Evolutionary conservation across 345 rosid species (phyloP), one percentile per base, ranked within the genome.

Genomic region (Draba incana): DNA sequence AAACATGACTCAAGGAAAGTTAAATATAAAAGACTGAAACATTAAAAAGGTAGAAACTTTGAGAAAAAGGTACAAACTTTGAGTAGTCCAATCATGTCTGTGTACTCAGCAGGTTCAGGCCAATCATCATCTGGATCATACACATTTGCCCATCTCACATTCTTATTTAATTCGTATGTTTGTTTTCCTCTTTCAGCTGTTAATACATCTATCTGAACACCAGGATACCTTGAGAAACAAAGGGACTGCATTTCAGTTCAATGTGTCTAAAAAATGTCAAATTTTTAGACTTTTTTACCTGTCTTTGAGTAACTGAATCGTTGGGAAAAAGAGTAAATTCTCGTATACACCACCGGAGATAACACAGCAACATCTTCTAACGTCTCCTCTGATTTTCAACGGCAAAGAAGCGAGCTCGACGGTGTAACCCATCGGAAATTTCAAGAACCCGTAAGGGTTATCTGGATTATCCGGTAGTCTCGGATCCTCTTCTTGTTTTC

Each of bases 291-390:
- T 20, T 20, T 2, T 24, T 52, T 33, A 88, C 90, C 98, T 87
- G 81, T 90, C 96, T 77, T 88, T 93, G 74, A 93, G 54, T 74
- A 93, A 46, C 82, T 93, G 97, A 50, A 90, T 90, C 9, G 79
- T 81, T 2, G 97, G 98, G 67, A 90, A 90, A 57, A 90, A 90
- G 66, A 93, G 85, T 73, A 90, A 35, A 74, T 85, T 93, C 75
- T 93, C 98, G 70, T 93, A 93, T 35, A 90, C 98, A 33, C 98
- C 97, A 37, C 97, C 96, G 27, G 97, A 83, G 65, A 93, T 50
- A 24, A 90, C 33, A 69, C 97, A 90, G 72, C 94, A 88, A 58
- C 98, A 93, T 47, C 96, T 78, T 81, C 98, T 75, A 48, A 90
- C 94, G 76, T 93, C 98, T 27, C 98, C 98, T 78, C 98, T 82